phyloP scores from a whole-genome alignment of 768 basidiomycete genomes.

The Lactarius hatsudake region DNA sequence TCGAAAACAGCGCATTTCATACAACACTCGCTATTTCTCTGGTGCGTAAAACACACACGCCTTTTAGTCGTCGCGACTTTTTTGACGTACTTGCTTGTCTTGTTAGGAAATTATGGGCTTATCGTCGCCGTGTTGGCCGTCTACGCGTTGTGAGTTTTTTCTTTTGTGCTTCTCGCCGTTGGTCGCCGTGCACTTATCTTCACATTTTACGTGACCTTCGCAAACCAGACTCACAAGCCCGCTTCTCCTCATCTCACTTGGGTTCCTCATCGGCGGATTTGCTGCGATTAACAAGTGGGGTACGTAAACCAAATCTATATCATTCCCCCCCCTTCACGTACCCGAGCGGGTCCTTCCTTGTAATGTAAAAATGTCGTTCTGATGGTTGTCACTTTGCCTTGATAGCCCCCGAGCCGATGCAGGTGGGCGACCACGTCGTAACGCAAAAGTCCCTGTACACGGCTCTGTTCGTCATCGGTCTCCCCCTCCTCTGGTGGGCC shows the following conservation, averaged over 20 bases:
- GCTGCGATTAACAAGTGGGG: constrained; percentile 85
- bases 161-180: constrained; percentile 6
- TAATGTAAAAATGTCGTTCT: neutral
- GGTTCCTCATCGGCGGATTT: constrained; percentile 91
- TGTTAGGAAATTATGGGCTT: constrained; percentile 80
- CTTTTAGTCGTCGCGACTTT: neutral
- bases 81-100: constrained; percentile 11
- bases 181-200: constrained; percentile 2
- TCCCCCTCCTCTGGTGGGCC: constrained; percentile 80
- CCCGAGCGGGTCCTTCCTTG: neutral
- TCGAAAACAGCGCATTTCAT: constrained; percentile 72
- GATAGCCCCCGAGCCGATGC: constrained; percentile 81
- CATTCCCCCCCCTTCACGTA: too few species aligned
- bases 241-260: constrained; percentile 77
- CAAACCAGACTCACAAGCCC: constrained; percentile 71
- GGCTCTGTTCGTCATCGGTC: constrained; percentile 85
- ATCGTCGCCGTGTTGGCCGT: constrained; percentile 75
- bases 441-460: constrained; percentile 91
- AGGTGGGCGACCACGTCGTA: constrained; percentile 75
- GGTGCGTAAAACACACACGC: constrained; percentile 39
- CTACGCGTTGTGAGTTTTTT: constrained; percentile 72
- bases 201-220: neutral
- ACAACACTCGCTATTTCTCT: constrained; percentile 90
- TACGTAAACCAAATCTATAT: constrained; percentile 38
- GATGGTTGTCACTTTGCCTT: neutral